Base-by-base conservation (phyloP, 495 filamentous ascomycete species). In the Penicillium diatomitis region DNA sequence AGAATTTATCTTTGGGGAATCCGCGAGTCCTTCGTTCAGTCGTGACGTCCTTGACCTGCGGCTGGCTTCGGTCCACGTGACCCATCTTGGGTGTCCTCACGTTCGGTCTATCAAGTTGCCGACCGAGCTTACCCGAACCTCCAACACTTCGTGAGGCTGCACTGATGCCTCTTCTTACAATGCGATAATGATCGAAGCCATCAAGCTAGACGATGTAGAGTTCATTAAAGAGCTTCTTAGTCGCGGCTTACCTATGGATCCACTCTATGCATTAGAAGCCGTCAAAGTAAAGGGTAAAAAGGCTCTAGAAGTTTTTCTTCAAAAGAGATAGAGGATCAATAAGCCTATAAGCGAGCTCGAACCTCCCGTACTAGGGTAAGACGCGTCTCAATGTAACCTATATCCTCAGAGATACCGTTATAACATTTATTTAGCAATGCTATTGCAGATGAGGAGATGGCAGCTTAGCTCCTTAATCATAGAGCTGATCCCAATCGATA, bases 401-500 rank as follows among this genome's bases (percentile, higher is more conserved):
- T 35, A 1, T 35, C 8, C 12, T 34, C 32, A 50, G 32, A n/a
- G n/a, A n/a, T n/a, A 39, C 7, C 6, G 38, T 44, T 9, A 8
- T 41, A 50, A 44, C 36, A 48, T 55, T 49, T 28, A 31, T 41
- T 32, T 32, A 60, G 53, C 8, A 38, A 52, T 53, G 51, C 51
- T 33, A 33, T 57, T 48, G 8, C 10, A 32, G 52, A 57, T 46
- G 40, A 55, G 33, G 58, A 61, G 4, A 57, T 61, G 47, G 20
- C 32, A 49, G 41, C 46, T 49, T 61, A 47, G 58, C 54, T 61
- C 32, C 58, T 61, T 41, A 42, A 57, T 38, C 49, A 55, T 47
- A 50, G 52, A 45, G 54, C 54, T 38, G 44, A 61, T 47, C 49
- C 54, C 8, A 61, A 61, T 51, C 49, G 41, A 34, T 41, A 46